Evolutionary conservation across 805 yeast genomes (phyloP).

Genomic region (Martiniozyma abietophila): DNA sequence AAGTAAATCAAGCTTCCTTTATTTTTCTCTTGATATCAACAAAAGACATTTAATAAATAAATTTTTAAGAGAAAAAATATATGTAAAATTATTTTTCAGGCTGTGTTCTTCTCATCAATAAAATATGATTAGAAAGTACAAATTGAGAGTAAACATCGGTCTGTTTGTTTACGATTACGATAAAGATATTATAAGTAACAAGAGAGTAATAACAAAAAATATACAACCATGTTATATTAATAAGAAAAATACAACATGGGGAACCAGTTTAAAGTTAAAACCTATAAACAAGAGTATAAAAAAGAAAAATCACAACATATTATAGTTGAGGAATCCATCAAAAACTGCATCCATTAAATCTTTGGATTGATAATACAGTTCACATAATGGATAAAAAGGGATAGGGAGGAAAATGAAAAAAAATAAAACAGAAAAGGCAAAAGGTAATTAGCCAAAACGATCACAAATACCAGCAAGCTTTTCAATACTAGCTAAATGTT

Average conservation of each 20-base stretch:
- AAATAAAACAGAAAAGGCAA: background rate
- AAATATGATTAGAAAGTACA: too few relatives aligned
- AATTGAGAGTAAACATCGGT: too few relatives aligned
- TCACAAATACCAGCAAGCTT: slow-evolving; percentile 54
- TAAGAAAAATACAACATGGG: too few relatives aligned
- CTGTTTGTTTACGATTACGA: too few relatives aligned
- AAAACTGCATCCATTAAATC: background rate
- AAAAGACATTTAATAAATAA: too few relatives aligned
- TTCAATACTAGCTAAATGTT: slow-evolving; percentile 77
- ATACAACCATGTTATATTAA: too few relatives aligned
- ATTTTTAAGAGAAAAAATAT: too few relatives aligned
- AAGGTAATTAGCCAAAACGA: slow-evolving; percentile 19
- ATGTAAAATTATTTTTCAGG: too few relatives aligned
- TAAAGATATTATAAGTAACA: too few relatives aligned
- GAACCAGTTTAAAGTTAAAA: background rate
- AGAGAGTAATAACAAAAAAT: too few relatives aligned
- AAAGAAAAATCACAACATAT: background rate
- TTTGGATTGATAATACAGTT: background rate
- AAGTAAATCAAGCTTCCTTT: slow-evolving; percentile 5
- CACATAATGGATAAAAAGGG: background rate
- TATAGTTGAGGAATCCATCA: background rate
- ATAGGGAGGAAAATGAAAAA: background rate
- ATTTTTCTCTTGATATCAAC: too few relatives aligned
- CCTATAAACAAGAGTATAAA: slow-evolving; percentile 2
- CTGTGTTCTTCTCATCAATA: too few relatives aligned